Base-by-base conservation (phyloP, 1,139 yeast species). In the Groenewaldozyma auringiensis region DNA sequence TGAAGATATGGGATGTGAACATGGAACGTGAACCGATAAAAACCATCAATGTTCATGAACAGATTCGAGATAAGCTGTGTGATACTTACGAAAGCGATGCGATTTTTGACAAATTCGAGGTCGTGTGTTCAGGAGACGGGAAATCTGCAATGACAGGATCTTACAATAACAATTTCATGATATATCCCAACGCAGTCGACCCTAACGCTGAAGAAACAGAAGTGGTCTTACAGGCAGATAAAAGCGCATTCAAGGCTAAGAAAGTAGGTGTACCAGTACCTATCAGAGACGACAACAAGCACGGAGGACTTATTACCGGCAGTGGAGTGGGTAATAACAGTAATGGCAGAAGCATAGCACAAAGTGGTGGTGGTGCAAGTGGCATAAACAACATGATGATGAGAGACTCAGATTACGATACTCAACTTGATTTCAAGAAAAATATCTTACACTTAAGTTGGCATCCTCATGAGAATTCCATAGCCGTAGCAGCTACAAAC, bases 51-150 rank as follows among this genome's bases (percentile, higher is more conserved):
- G 92, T 94, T 55, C 98, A 94, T 66, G 98, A 94, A 64, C 94
- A 87, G 64, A 77, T 94, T 59, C 79, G 96, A 58, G 96, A 88
- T 60, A 76, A 94, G 62, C 74, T 94, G 61, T 92, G 97, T 68
- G 97, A 94, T 66, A 88, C 97, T 37, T 94, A 94, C 69, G 99
- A 94, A 66, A 89, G 89, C 65, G 98, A 94, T 69, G 95, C 97
- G 43, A 94, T 94, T 50, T 94, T 94, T 69, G 98, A 94, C 72
- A 94, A 92, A 72, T 94, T 94, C 67, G 98, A 92, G 71, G 96
- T 88, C 50, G 94, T 83, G 57, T 88, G 92, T 62, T 78, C 89
- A 56, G 98, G 98, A 41, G 97, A 94, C 67, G 85, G 87, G 61
- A 81, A 81, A 64, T 80, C 89, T 48, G 82, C 92, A 51, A 86